Evolutionary conservation across 345 rosid species (phyloP), one percentile per base, ranked within the genome.

Genomic region (Balakata baccata): DNA sequence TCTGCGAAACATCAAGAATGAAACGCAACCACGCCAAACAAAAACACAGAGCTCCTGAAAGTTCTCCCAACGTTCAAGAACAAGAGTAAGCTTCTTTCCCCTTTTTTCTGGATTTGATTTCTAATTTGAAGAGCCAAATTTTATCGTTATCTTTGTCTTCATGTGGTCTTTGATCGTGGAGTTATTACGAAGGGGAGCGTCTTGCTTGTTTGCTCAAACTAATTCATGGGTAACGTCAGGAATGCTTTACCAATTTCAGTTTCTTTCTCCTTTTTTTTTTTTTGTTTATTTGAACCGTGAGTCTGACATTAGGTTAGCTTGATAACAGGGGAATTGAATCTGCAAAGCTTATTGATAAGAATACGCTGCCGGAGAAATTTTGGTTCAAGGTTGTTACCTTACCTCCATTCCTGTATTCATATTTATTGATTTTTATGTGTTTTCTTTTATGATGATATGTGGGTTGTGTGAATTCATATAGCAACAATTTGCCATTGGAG

Each of bases 401-500:
- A 23, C 38, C 11, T 18, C 7, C 7, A 3, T 53, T 1, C 18
- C 34, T 6, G 49, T 57, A 29, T 20, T 75, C 41, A 9, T 43
- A 29, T 23, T n/a, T 20, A 7, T 43, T 20, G 6, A 22, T 20
- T 51, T 22, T 53, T 73, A 6, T 20, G 22, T 20, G 11, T 25
- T 58, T 14, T 9, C 13, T 41, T 50, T 37, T 56, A 22, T 49
- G 25, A 34, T 64, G 58, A 11, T 49, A 13, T 17, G 50, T 66
- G 75, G 60, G 20, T 23, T 18, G 38, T 37, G 12, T 53, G n/a
- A 4, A 49, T 14, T 74, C 45, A 7, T 56, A 16, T 74, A 90
- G 97, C 92, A 86, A 88, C 92, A 87, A 89, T 82, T 92, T 58
- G 84, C 97, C 5, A 80, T 92, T 75, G 97, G 97, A 70, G 88